Evolutionary conservation across 805 yeast genomes (phyloP).

Genomic region (Kodamaea nitidulidarum): DNA sequence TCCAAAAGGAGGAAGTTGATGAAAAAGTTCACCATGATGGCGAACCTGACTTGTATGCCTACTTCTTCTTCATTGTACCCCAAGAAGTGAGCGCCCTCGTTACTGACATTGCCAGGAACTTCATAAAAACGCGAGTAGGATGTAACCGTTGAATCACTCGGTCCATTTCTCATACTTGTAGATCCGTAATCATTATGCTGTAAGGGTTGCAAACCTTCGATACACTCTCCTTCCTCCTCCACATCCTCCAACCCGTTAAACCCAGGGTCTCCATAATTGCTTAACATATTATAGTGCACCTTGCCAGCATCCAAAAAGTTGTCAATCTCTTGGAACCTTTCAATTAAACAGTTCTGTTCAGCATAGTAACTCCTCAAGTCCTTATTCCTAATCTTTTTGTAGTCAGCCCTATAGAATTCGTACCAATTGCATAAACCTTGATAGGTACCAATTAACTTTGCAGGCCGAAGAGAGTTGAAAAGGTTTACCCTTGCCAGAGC

Average conservation of each 20-base stretch:
- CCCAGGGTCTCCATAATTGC: constrained; percentile 46
- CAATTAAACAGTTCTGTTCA: constrained; percentile 57
- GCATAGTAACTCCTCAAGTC: constrained; percentile 44
- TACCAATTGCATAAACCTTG: constrained; percentile 30
- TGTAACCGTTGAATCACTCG: constrained; percentile 7
- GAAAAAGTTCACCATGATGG: constrained; percentile 61
- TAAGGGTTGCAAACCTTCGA: neutral
- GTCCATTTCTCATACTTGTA: constrained; percentile 3
- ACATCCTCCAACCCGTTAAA: constrained; percentile 18
- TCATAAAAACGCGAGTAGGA: constrained; percentile 32
- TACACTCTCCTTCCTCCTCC: constrained; percentile 14
- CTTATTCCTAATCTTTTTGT: constrained; percentile 18
- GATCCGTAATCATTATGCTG: neutral
- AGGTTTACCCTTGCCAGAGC: constrained; percentile 21
- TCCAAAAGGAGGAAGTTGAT: constrained; percentile 55
- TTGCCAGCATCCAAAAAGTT: constrained; percentile 62
- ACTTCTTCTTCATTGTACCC: constrained; percentile 45
- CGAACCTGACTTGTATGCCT: constrained; percentile 45
- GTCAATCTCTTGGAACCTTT: constrained; percentile 57
- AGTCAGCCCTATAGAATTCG: constrained; percentile 16
- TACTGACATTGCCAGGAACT: constrained; percentile 59
- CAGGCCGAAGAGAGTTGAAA: constrained; percentile 27
- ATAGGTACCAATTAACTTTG: constrained; percentile 31
- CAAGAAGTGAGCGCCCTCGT: constrained; percentile 53
- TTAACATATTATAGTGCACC: constrained; percentile 59